Evolutionary conservation across 1,139 yeast species (phyloP).

Genomic region (Taphrina flavorubra): DNA sequence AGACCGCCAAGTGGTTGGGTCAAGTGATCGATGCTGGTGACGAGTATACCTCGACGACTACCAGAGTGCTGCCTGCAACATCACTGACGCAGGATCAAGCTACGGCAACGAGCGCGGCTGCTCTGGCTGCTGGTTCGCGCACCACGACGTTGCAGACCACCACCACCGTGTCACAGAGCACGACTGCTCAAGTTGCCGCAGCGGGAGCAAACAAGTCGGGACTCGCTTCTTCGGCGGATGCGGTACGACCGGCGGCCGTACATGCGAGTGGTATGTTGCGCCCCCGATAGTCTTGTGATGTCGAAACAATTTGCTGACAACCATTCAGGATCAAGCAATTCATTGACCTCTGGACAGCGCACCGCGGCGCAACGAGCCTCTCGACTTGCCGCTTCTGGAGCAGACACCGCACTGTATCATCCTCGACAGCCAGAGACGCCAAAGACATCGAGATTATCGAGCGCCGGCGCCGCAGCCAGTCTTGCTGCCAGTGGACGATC

Average conservation of each 20-base stretch:
- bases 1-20: conserved; percentile 38
- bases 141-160: not conserved
- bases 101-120: conserved; percentile 30
- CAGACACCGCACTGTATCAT: conserved; percentile 29
- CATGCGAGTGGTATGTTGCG: conserved; percentile 16
- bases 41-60: conserved; percentile 12
- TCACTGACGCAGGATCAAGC: conserved; percentile 19
- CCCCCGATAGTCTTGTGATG: not conserved
- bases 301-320: not conserved
- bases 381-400: conserved; percentile 33
- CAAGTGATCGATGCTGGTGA: conserved; percentile 35
- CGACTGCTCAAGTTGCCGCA: conserved; percentile 17
- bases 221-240: conserved; percentile 3
- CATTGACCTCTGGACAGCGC: conserved; percentile 21
- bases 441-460: conserved; percentile 23
- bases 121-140: conserved; percentile 10
- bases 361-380: conserved; percentile 37
- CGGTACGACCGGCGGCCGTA: conserved; percentile 13
- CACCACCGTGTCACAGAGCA: not conserved
- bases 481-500: conserved; percentile 29
- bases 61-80: conserved; percentile 14
- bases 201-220: not conserved
- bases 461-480: conserved; percentile 36
- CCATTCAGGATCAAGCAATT: conserved; percentile 6
- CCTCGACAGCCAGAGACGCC: conserved; percentile 17